Conservation (phyloP, 202 grass and related monocot genomes). For the Dendrocalamus latiflorus region DNA sequence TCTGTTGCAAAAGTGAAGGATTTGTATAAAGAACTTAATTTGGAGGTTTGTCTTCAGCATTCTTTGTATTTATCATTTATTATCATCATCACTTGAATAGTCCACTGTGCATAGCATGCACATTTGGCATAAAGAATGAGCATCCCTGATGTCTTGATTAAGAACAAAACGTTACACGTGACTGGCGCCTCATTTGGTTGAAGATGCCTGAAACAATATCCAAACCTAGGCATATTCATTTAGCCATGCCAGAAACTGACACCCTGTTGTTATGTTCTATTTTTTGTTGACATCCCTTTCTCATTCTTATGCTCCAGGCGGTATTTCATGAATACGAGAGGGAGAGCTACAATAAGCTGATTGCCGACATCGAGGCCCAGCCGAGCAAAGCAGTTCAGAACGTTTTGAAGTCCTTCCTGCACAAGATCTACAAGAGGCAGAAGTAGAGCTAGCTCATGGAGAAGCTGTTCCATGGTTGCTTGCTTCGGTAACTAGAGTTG, state of each 20-base stretch:
- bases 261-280: neutral
- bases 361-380: slow-evolving; percentile 67
- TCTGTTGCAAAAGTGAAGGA: slow-evolving; percentile 93
- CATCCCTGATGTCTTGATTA: neutral
- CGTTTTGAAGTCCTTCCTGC: slow-evolving; percentile 83
- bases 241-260: neutral
- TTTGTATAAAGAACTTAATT: slow-evolving; percentile 82
- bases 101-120: neutral
- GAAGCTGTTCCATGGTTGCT: slow-evolving; percentile 18
- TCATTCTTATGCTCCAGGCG: slow-evolving; percentile 26
- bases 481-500: neutral
- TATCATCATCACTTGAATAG: neutral
- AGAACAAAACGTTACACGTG: neutral
- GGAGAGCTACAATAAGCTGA: slow-evolving; percentile 64
- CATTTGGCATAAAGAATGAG: neutral
- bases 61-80: slow-evolving; percentile 15
- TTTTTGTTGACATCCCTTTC: slow-evolving; percentile 14
- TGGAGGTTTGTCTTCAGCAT: slow-evolving; percentile 59
- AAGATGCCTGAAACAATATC: slow-evolving; percentile 10
- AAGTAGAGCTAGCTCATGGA: slow-evolving; percentile 56
- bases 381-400: slow-evolving; percentile 73
- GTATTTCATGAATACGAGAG: slow-evolving; percentile 73
- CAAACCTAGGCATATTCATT: neutral
- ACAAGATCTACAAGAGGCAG: slow-evolving; percentile 93
- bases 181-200: neutral